Evolutionary conservation across 306 rosid species (phyloP).

Genomic region (Prunus campanulata): DNA sequence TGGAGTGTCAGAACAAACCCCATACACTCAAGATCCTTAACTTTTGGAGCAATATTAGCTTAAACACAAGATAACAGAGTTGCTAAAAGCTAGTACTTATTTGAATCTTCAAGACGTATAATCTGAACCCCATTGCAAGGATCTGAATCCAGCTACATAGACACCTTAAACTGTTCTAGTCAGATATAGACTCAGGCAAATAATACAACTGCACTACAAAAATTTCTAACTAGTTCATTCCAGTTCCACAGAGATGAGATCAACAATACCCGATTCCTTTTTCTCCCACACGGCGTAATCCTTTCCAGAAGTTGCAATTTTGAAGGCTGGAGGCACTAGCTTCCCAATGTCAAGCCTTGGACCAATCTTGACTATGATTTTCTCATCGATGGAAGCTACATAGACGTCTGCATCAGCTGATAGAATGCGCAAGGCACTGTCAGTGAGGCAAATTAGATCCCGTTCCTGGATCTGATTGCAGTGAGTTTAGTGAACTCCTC

Average conservation of each 20-base stretch:
- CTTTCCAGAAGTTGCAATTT: conserved; percentile 51
- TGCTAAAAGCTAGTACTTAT: no score
- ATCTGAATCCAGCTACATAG: no score
- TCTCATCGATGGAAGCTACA: conserved; percentile 49
- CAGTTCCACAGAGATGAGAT: background rate
- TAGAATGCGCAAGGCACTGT: conserved; percentile 43
- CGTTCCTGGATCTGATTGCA: conserved; percentile 44
- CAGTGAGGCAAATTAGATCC: conserved; percentile 28
- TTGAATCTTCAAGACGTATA: no score
- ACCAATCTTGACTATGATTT: conserved; percentile 67
- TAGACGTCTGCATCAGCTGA: conserved; percentile 55
- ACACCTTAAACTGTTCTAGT: no score
- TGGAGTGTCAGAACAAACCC: no score
- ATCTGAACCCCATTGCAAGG: no score
- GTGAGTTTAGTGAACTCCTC: conserved; percentile 40
- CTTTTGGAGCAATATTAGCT: no score
- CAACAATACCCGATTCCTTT: background rate
- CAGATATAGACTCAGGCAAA: no score
- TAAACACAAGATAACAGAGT: no score
- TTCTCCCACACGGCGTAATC: conserved; percentile 63
- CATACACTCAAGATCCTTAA: no score
- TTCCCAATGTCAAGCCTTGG: conserved; percentile 50
- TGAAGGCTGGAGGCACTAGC: conserved; percentile 48
- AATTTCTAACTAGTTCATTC: background rate
- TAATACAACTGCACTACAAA: background rate